These are phyloP conservation scores for Pseudopithomyces chartarum DNA, from an alignment of 2,329 filamentous ascomycete genomes.

Conservation along the genomic window DNA sequence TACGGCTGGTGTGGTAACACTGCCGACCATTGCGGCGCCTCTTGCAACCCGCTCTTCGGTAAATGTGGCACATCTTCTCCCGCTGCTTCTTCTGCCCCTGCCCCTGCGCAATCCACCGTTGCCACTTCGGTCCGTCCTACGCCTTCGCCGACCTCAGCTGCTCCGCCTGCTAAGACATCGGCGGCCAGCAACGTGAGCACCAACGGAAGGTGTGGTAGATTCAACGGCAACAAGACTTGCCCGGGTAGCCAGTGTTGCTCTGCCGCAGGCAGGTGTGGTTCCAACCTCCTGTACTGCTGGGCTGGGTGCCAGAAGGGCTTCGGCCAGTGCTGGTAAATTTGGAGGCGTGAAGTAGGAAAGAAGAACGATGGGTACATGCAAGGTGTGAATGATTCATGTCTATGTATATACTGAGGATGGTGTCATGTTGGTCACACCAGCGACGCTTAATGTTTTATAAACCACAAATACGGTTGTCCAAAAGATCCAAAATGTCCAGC, in stretches of 20 bases:
- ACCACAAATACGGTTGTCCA: too few species aligned
- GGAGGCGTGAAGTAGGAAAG: neutral
- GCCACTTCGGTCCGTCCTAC: neutral
- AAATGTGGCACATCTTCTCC: slow-evolving; percentile 20
- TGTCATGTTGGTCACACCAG: too few species aligned
- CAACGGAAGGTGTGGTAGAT: neutral
- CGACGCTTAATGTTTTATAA: too few species aligned
- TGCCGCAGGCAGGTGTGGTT: neutral
- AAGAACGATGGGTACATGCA: neutral
- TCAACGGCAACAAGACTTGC: neutral
- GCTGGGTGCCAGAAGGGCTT: neutral
- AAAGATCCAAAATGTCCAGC: too few species aligned
- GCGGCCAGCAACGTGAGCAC: slow-evolving; percentile 3
- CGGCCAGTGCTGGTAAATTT: neutral
- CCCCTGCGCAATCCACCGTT: neutral
- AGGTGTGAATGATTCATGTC: neutral
- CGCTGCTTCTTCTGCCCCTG: slow-evolving; percentile 10
- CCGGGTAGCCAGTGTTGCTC: slow-evolving; percentile 1
- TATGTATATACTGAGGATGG: too few species aligned
- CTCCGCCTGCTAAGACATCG: neutral
- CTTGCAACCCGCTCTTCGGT: slow-evolving; percentile 39
- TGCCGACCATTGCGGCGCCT: slow-evolving; percentile 33
- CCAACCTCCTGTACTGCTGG: neutral
- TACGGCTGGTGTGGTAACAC: slow-evolving; percentile 49
- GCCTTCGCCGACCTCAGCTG: neutral